A percentile compares a stretch with the other conserved stretches of the same genome.
Evolutionary conservation across 2,329 filamentous ascomycete genomes (phyloP).

Genomic region (Trichoderma sp.): DNA sequence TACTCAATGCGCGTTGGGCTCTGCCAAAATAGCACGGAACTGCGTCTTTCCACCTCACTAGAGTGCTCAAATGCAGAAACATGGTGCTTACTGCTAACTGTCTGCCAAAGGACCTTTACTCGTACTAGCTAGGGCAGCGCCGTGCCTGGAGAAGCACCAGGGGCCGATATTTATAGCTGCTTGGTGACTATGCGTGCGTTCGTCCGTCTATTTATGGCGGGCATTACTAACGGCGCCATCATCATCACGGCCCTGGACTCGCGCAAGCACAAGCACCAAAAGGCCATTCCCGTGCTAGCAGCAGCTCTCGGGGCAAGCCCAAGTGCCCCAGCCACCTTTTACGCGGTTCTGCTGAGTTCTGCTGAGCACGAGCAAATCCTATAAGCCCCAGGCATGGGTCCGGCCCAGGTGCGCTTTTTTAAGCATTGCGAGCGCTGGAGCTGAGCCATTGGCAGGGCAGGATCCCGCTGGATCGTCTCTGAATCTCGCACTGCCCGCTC

Average conservation of each 20-base stretch:
- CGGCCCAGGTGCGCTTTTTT: neutral
- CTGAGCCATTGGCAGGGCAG: neutral
- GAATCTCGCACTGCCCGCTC: slow-evolving; percentile 21
- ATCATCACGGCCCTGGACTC: neutral
- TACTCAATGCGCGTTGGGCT: neutral
- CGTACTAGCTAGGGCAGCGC: neutral
- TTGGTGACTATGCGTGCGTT: neutral
- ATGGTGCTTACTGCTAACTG: slow-evolving; percentile 4
- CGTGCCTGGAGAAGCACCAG: neutral
- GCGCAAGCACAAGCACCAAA: neutral
- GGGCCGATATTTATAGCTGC: slow-evolving; percentile 1
- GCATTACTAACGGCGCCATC: slow-evolving; percentile 1
- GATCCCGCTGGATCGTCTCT: slow-evolving; percentile 2
- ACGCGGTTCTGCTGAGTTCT: neutral
- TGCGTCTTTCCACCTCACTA: neutral
- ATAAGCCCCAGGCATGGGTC: neutral
- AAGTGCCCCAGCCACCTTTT: neutral
- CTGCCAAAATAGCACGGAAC: slow-evolving; percentile 15
- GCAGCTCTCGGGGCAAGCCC: neutral
- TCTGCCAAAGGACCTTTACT: neutral
- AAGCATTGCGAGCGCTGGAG: neutral
- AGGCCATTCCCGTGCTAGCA: neutral
- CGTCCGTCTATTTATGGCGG: slow-evolving; percentile 13
- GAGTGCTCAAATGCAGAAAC: neutral
- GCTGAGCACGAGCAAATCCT: neutral